phyloP scores from a whole-genome alignment of 2,329 filamentous ascomycete genomes.

The Pseudodiploospora longispora region DNA sequence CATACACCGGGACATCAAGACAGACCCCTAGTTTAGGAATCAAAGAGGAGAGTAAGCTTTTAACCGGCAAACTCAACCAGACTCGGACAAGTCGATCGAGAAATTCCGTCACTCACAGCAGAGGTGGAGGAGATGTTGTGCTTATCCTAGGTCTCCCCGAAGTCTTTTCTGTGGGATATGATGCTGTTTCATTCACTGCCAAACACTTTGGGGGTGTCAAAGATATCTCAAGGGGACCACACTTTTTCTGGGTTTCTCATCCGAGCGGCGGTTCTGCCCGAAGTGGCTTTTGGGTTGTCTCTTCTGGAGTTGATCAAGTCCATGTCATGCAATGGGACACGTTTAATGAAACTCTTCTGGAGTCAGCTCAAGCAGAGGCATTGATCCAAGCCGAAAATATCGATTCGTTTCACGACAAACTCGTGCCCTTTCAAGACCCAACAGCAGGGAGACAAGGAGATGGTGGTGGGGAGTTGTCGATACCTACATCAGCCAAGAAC shows the following conservation, averaged over 20 bases:
- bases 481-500: constrained; percentile 15
- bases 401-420: constrained; percentile 27
- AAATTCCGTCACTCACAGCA: constrained; percentile 16
- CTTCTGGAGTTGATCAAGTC: constrained; percentile 24
- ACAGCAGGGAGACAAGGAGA: constrained; percentile 14
- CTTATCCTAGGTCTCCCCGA: constrained; percentile 44
- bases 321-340: constrained; percentile 48
- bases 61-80: too few relatives aligned
- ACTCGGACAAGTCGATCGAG: background rate
- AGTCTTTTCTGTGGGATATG: constrained; percentile 45
- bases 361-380: constrained; percentile 38
- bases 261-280: constrained; percentile 39
- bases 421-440: constrained; percentile 38
- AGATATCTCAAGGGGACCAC: constrained; percentile 46
- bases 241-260: constrained; percentile 52
- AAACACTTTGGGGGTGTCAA: constrained; percentile 44
- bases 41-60: too few relatives aligned
- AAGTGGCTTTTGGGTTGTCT: constrained; percentile 50
- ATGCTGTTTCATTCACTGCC: constrained; percentile 40
- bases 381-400: constrained; percentile 36
- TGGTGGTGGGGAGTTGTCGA: constrained; percentile 11
- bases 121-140: constrained; percentile 41
- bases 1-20: background rate
- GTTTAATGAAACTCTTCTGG: constrained; percentile 45
- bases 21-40: too few relatives aligned